Base-by-base conservation (phyloP, 306 rosid genomes). In the Trichosanthes cucumerina region DNA sequence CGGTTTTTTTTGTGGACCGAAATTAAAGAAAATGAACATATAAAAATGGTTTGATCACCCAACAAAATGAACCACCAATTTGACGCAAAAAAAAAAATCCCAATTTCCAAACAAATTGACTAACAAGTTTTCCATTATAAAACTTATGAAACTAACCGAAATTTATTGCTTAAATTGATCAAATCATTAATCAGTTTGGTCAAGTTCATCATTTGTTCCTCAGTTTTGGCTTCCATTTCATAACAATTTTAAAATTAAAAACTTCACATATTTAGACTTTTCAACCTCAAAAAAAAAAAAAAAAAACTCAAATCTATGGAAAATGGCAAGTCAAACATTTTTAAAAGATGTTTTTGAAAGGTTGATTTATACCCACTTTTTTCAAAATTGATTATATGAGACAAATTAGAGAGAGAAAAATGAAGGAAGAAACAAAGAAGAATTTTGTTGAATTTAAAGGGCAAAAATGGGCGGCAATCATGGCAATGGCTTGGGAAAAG, bases 391-490 rank as follows among this genome's bases (percentile, higher is more conserved):
- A 49, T 12, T 64, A 62, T 1, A 62, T 62, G 12, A 62, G 43
- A 62, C 6, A 33, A 16, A 63, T 26, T 3, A 13, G 5, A 62
- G 43, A 7, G 43, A 31, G 41, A 62, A 7, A 14, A 62, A 60
- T 60, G 7, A 58, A 34, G 24, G 12, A 38, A 38, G 4, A 39
- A 66, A 66, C 46, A 65, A 16, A 38, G 44, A 16, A 62, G 41
- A 31, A 62, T 1, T 21, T 4, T 12, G 33, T 69, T 69, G 34
- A 69, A 19, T 21, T 9, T 46, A 71, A 71, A 71, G 76, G 57
- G 57, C 0, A 26, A 14, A 71, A 71, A 44, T 71, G 56, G 58
- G 76, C 57, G 76, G 21, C 76, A 71, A 71, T 71, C 76, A 23
- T 46, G 76, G 57, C 76, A 1, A 43, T 70, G 73, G 73, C 7